Conservation (phyloP, 2,329 filamentous ascomycete genomes). For the Rhynchosporium secalis region DNA sequence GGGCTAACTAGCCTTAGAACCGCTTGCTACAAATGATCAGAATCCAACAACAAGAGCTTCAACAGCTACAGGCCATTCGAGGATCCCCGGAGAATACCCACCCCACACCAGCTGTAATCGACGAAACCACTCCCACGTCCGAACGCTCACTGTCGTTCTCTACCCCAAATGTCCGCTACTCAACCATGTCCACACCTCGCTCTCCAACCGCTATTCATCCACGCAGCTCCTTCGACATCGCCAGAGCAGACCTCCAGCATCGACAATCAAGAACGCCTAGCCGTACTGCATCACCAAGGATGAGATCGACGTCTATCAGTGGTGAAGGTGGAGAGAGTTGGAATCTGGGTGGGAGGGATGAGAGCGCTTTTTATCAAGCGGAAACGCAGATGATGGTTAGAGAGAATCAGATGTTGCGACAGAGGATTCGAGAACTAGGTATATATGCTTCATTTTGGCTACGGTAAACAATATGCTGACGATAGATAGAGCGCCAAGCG, state of each 20-base stretch:
- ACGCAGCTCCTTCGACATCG: slow-evolving; percentile 60
- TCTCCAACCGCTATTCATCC: slow-evolving; percentile 49
- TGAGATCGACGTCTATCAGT: slow-evolving; percentile 59
- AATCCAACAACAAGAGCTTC: slow-evolving; percentile 62
- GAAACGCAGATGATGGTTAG: slow-evolving; percentile 76
- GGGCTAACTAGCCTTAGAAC: slow-evolving; percentile 51
- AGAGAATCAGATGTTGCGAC: slow-evolving; percentile 81
- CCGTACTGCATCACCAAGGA: slow-evolving; percentile 53
- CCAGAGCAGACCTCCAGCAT: slow-evolving; percentile 53
- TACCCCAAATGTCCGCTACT: slow-evolving; percentile 41
- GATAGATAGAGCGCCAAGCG: slow-evolving; percentile 35
- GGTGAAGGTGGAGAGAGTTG: slow-evolving; percentile 59
- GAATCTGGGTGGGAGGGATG: slow-evolving; percentile 66
- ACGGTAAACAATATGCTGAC: slow-evolving; percentile 14
- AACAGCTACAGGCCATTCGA: slow-evolving; percentile 70
- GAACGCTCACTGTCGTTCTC: slow-evolving; percentile 48
- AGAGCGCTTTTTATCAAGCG: slow-evolving; percentile 77
- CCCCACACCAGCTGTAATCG: slow-evolving; percentile 42
- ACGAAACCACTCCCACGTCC: slow-evolving; percentile 47
- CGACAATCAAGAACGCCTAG: slow-evolving; percentile 61
- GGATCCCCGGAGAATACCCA: slow-evolving; percentile 42
- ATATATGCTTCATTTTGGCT: slow-evolving; percentile 31
- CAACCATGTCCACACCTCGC: slow-evolving; percentile 50
- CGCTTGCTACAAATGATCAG: slow-evolving; percentile 76
- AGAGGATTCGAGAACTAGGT: slow-evolving; percentile 74